Conservation (phyloP, 441 rosid species). For the Mallotus japonicus region DNA sequence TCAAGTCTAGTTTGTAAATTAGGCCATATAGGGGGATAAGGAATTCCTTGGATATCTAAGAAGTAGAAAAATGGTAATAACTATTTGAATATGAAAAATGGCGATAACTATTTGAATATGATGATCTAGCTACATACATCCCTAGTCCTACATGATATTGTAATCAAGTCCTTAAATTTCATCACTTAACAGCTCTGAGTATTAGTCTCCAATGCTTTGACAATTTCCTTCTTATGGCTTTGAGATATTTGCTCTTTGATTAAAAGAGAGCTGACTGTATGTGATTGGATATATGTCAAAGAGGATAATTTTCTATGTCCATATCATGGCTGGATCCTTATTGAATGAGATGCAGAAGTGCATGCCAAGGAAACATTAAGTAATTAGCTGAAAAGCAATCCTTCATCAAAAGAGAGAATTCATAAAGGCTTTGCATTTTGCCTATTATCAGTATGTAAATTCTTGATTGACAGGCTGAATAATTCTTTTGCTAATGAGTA, state of each 20-base stretch:
- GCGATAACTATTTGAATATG: not conserved
- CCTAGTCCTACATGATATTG: not conserved
- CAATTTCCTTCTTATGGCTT: not conserved
- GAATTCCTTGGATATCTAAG: not conserved
- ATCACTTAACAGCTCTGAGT: not conserved
- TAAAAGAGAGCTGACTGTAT: not conserved
- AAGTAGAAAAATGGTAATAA: not conserved
- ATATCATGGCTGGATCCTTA: not conserved
- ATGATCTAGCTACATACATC: not conserved
- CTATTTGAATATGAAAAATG: not conserved
- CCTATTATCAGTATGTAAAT: not conserved
- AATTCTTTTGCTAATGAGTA: not conserved
- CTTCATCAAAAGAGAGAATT: not conserved
- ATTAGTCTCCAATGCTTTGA: not conserved
- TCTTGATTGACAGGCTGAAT: not conserved
- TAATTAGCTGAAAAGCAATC: not conserved
- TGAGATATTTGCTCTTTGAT: not conserved
- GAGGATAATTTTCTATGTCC: not conserved
- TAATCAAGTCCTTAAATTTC: not conserved
- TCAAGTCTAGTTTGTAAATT: not conserved
- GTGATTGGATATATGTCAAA: not conserved
- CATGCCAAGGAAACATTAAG: not conserved
- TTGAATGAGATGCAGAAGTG: conserved; percentile 2
- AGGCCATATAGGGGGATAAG: not conserved
- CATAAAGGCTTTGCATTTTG: not conserved